A percentile compares a stretch with the other conserved stretches of the same genome.
These are phyloP conservation scores for Mycena venus DNA, from an alignment of 768 basidiomycete species.

Conservation along the genomic window DNA sequence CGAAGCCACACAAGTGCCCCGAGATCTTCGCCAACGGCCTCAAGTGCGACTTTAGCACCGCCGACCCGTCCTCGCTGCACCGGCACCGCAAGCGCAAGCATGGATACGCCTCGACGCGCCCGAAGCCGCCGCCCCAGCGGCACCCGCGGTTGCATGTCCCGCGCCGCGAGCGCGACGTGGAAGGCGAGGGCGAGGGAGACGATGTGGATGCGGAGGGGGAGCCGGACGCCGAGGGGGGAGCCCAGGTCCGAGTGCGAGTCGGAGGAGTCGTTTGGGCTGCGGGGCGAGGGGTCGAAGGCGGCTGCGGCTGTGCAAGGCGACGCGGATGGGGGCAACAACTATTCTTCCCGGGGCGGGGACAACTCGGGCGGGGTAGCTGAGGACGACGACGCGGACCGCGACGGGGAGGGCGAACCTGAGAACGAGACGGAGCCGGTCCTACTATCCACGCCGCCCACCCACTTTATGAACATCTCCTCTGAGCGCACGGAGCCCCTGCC, in stretches of 20 bases:
- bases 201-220: slow-evolving; percentile 16
- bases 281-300: background rate
- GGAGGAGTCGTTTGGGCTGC: slow-evolving; percentile 23
- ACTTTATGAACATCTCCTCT: slow-evolving; percentile 10
- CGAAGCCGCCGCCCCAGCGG: background rate
- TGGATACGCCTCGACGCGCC: slow-evolving; percentile 25
- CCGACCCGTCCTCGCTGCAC: slow-evolving; percentile 29
- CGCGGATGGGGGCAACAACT: background rate
- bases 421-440: slow-evolving; percentile 19
- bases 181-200: background rate
- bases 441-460: background rate
- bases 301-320: background rate
- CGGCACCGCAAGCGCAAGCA: slow-evolving; percentile 35
- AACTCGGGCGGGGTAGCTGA: background rate
- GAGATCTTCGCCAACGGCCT: slow-evolving; percentile 11
- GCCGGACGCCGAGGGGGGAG: background rate
- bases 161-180: background rate
- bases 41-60: slow-evolving; percentile 25
- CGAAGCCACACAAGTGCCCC: slow-evolving; percentile 35
- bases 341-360: background rate
- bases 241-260: slow-evolving; percentile 29
- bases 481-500: slow-evolving; percentile 14
- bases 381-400: background rate
- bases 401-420: slow-evolving; percentile 18
- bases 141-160: background rate